Evolutionary conservation across 495 filamentous ascomycete species (phyloP), one percentile per base, ranked within the genome.

Genomic region (Letharia columbiana): DNA sequence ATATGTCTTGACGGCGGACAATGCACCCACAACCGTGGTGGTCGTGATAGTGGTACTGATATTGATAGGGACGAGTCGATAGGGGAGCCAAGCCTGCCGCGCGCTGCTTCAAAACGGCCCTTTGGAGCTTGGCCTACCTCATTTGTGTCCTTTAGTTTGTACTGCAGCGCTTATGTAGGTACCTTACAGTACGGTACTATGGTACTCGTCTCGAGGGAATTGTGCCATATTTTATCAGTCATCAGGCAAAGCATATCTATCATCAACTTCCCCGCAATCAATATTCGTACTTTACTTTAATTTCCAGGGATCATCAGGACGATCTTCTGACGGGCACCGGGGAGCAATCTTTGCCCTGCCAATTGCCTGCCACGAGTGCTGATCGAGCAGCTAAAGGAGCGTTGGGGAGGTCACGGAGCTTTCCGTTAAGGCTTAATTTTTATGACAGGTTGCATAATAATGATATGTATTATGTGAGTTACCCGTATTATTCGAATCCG

Each of bases 61-160:
- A 57, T 10, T 11, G 52, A 52, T 50, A 50, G 50, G 50, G 28
- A 56, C 52, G 28, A 57, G 33, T 57, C 54, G 54, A 57, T 37
- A 35, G 52, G 52, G 52, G 52, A 35, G 31, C 2, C 31, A 33
- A 56, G 54, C 54, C 15, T 57, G 54, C 15, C 54, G 54, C 33
- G 33, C 33, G 33, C 28, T 54, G 50, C 28, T 15, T 54, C 15
- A 4, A 15, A 31, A 54, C 0, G 23, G 13, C 54, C 54, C 31
- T 20, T 35, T 37, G 54, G 31, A 28, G 23, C 23, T 28, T 28
- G 23, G 23, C 23, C 23, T 28, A 28, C 23, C 23, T 28, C 23
- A 28, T 28, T 28, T 28, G 23, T 28, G 13, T 33, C 33, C 31
- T 20, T 35, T 37, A 33, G 31, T 10, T 37, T 57, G 50, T 57